Percentiles rank a stretch among this genome's conserved stretches.
Conservation (phyloP, 2,329 filamentous ascomycete genomes). For the Mycosphaerelloides madeirae region DNA sequence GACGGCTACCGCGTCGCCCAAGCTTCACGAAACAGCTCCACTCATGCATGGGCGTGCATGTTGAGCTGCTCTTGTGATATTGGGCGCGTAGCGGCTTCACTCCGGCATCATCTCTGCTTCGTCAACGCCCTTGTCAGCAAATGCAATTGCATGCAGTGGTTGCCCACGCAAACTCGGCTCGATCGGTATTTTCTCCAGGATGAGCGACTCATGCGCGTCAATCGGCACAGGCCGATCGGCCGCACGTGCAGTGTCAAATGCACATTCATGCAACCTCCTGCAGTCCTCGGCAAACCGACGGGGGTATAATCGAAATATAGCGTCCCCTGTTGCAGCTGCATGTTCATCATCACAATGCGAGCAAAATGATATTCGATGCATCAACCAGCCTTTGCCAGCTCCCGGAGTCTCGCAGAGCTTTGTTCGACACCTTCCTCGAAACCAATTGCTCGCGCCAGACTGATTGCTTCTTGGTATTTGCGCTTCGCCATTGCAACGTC, state of each 20-base stretch:
- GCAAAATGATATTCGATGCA: background rate
- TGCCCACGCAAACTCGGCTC: too few relatives aligned
- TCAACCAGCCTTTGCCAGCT: slow-evolving; percentile 23
- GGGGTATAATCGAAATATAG: too few relatives aligned
- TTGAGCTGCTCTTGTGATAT: background rate
- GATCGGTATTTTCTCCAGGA: too few relatives aligned
- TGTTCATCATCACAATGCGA: too few relatives aligned
- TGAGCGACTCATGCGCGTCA: background rate
- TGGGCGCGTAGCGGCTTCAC: background rate
- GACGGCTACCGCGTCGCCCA: too few relatives aligned
- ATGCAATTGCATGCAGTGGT: too few relatives aligned
- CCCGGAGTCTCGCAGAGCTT: slow-evolving; percentile 38
- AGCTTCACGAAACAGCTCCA: too few relatives aligned
- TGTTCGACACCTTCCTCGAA: slow-evolving; percentile 44
- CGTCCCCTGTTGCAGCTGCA: too few relatives aligned
- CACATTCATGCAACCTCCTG: background rate
- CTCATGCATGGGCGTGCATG: background rate
- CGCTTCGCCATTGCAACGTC: slow-evolving; percentile 60
- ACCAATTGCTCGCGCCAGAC: slow-evolving; percentile 49
- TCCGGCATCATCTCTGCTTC: background rate
- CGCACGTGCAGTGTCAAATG: background rate
- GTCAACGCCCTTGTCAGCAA: background rate
- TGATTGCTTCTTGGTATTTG: slow-evolving; percentile 64
- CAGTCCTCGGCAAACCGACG: too few relatives aligned
- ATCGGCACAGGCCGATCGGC: background rate